Evolutionary conservation across 2,329 filamentous ascomycete genomes (phyloP), one percentile per base, ranked within the genome.

Genomic region (Atkinsonella texensis): DNA sequence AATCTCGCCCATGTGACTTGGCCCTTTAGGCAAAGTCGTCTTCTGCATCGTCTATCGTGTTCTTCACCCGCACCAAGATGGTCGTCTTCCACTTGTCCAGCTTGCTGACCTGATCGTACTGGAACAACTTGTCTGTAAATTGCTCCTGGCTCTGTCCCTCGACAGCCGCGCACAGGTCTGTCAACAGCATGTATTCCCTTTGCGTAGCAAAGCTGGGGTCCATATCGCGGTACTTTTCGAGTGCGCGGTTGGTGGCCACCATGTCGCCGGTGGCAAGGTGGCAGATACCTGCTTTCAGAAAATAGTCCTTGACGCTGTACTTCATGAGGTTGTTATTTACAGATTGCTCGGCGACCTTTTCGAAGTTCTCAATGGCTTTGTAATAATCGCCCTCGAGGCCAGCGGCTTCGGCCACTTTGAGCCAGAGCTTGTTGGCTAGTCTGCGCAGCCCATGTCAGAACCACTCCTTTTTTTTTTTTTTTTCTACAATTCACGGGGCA

Each of bases 41-140:
- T 49, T 70, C 67, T 17, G 66, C 65, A 56, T 68, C 74, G 70
- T 91, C 85, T 60, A 95, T 94, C 50, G 76, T 76, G 61, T 84
- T 83, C 83, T 96, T 96, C 62, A 96, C 78, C 59, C 83, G 80
- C 63, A 95, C 72, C 56, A 95, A 69, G 53, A 95, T 73, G 33
- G 85, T 87, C 48, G 87, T 95, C 84, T 96, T 95, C 91, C 91
- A 97, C 74, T 91, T 93, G 65, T 96, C 90, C 63, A 97, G 72
- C 75, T 93, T 93, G 72, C 84, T 93, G 72, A 95, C 76, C 72
- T 94, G 87, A 67, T 96, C 89, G 64, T 81, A 97, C 66, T 91
- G 83, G 74, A 86, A 95, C 56, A 93, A 70, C 67, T 90, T 89
- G 63, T 95, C 88, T 20, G 85, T 80, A 62, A 95, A 97, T 55